Evolutionary conservation across 208 protist species (phyloP), one percentile per base, ranked within the genome.

Genomic region (Leishmania arabica): DNA sequence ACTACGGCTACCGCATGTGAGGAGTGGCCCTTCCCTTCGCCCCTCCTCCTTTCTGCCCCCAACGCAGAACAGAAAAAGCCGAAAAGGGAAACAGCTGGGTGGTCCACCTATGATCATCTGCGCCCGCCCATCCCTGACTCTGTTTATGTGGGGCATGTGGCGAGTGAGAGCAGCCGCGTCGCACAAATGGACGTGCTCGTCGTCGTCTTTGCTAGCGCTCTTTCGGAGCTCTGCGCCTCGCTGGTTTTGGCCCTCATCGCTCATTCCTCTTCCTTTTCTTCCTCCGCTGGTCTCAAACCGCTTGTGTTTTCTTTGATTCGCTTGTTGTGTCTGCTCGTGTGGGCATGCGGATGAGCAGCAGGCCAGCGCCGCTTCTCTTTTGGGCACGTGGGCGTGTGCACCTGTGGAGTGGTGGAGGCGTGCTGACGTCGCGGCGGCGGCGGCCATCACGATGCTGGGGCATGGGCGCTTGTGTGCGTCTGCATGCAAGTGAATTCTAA

Each of bases 1-100:
- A 97, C 66, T 89, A 90, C 78, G 95, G 79, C 47, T 68, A 78
- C 15, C 91, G 91, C 65, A 88, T 96, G 92, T 97, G 93, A 88
- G 37, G 42, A 73, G 68, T 21, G 9, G 11, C 45, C 68, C 68
- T 53, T 3, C 21, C 27, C 40, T 4, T 21, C 37, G 34, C 34
- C 68, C 19, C 42, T 17, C 42, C 37, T n/a, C 42, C 42, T n/a
- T 40, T 72, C 68, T 53, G 0, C 3, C 11, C 19, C 65, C 65
- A 21, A 47, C 65, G 37, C 2, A 11, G 65, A 47, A 27, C 13
- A 78, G 58, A 56, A 77, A 66, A 74, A 75, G 47, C 6, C 58
- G 65, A 82, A 51, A 66, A 66, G 31, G 15, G 31, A 11, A 21
- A 17, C 15, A 37, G 62, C 62, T 37, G 31, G 31, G 13, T 5